Evolutionary conservation across 169 alveolate genomes (phyloP).

Genomic region (Amoebophrya sp.): DNA sequence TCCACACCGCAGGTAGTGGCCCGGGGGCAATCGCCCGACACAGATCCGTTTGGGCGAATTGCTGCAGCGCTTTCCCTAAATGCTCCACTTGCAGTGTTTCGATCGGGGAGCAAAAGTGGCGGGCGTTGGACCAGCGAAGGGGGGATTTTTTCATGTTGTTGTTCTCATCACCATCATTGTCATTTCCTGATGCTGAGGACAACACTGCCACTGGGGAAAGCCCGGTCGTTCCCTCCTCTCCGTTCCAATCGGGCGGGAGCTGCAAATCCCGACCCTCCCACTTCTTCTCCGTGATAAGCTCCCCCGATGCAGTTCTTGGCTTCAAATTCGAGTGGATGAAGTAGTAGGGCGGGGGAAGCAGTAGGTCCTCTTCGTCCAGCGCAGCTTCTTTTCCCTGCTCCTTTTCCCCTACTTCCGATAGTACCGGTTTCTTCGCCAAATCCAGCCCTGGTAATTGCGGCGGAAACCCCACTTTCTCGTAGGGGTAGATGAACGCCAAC

Average conservation of each 20-base stretch:
- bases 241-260: neutral
- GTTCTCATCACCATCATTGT: neutral
- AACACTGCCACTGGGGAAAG: no score
- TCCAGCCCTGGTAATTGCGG: neutral
- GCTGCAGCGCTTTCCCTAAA: neutral
- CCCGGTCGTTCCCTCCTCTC: no score
- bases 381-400: neutral
- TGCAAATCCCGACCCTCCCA: neutral
- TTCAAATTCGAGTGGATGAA: no score
- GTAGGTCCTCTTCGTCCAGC: no score
- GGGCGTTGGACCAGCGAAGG: neutral
- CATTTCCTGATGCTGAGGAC: no score
- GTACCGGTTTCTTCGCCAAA: neutral
- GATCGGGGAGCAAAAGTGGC: neutral
- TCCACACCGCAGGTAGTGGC: neutral
- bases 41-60: neutral
- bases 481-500: neutral
- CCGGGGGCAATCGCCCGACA: neutral
- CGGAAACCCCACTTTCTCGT: neutral
- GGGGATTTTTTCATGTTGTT: neutral
- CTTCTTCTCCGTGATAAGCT: neutral
- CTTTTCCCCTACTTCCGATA: neutral
- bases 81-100: no score
- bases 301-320: neutral
- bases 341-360: no score